Percentiles rank a stretch among this genome's conserved stretches.
Evolutionary conservation across 2,329 filamentous ascomycete genomes (phyloP).

Genomic region (Fusarium longipes): DNA sequence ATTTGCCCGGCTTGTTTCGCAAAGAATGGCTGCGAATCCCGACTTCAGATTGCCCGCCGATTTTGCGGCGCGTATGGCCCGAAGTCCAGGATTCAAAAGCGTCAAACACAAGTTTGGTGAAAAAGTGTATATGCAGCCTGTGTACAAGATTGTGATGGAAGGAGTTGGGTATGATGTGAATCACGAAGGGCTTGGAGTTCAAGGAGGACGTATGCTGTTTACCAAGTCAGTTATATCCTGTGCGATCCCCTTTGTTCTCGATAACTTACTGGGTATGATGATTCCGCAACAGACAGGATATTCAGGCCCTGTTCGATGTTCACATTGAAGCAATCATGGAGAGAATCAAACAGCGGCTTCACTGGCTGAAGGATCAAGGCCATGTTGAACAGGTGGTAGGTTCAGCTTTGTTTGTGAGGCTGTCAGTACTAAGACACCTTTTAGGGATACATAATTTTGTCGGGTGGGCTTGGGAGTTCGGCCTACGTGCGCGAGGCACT

Average conservation of each 20-base stretch:
- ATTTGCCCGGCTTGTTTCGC: slow-evolving; percentile 54
- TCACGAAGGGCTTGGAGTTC: slow-evolving; percentile 53
- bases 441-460: slow-evolving; percentile 58
- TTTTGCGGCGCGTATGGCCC: slow-evolving; percentile 52
- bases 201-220: slow-evolving; percentile 56
- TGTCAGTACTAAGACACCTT: background rate
- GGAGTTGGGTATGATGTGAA: slow-evolving; percentile 55
- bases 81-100: slow-evolving; percentile 53
- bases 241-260: background rate
- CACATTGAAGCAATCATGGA: slow-evolving; percentile 48
- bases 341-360: slow-evolving; percentile 55
- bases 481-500: slow-evolving; percentile 59
- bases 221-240: slow-evolving; percentile 49
- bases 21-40: slow-evolving; percentile 51
- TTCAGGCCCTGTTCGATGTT: slow-evolving; percentile 57
- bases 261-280: background rate
- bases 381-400: slow-evolving; percentile 52
- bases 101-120: slow-evolving; percentile 59
- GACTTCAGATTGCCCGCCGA: slow-evolving; percentile 54
- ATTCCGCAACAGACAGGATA: slow-evolving; percentile 51
- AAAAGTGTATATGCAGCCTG: slow-evolving; percentile 54
- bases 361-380: slow-evolving; percentile 52
- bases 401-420: background rate
- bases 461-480: slow-evolving; percentile 59
- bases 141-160: slow-evolving; percentile 58